Conservation (phyloP, 805 yeast species). For the Maudiozyma saulgeensis region DNA sequence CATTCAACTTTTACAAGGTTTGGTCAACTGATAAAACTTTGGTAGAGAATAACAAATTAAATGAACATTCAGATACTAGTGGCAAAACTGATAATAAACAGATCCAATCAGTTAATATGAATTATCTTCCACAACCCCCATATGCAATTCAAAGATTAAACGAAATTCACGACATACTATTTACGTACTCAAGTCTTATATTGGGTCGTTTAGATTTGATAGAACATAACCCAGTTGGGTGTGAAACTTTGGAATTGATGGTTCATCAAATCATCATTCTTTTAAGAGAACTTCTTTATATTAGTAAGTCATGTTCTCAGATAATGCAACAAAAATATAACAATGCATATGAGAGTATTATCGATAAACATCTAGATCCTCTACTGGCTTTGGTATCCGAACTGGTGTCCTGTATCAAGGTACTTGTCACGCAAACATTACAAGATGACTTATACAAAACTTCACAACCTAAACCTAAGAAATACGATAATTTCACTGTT, state of each 20-base stretch:
- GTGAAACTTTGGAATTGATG: conserved; percentile 54
- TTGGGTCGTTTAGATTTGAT: conserved; percentile 72
- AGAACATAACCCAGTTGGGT: conserved; percentile 63
- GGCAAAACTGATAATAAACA: not conserved
- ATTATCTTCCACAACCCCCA: conserved; percentile 37
- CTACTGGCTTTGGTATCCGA: conserved; percentile 53
- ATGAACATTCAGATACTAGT: not conserved
- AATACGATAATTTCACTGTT: conserved; percentile 10
- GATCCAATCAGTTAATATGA: not conserved
- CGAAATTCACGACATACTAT: conserved; percentile 52
- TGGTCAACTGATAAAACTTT: conserved; percentile 60
- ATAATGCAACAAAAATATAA: conserved; percentile 26
- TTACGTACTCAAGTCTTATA: conserved; percentile 54
- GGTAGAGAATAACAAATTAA: conserved; percentile 26
- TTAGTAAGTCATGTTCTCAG: conserved; percentile 41
- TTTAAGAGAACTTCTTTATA: conserved; percentile 52
- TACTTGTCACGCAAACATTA: conserved; percentile 47
- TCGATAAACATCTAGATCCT: conserved; percentile 43
- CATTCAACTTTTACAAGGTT: conserved; percentile 53
- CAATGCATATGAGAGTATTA: conserved; percentile 21
- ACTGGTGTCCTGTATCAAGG: conserved; percentile 54
- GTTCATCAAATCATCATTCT: conserved; percentile 61
- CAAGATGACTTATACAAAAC: conserved; percentile 27
- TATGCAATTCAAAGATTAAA: conserved; percentile 51
- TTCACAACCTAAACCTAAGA: conserved; percentile 3